Evolutionary conservation across 2,329 filamentous ascomycete species (phyloP), one percentile per base, ranked within the genome.

Genomic region (Lachnellula subtilissima): DNA sequence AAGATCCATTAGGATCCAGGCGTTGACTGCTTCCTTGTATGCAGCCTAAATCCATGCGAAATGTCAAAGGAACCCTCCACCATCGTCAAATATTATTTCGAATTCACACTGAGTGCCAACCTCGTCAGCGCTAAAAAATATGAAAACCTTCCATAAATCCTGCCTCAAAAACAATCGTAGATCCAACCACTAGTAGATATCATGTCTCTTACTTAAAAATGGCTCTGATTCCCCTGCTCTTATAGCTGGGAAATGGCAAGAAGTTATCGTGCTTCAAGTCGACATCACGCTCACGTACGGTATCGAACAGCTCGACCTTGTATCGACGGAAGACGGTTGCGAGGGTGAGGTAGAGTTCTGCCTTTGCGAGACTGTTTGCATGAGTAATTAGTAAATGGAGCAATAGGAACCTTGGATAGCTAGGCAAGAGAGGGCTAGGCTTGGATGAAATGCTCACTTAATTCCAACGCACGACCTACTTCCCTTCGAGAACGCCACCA

Each of bases 401-500:
- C n/a, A 17, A 9, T 42, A 4, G 17, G 11, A 40, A 14, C n/a
- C n/a, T 6, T 14, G n/a, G 12, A 17, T 40, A 22, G 6, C 17
- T 19, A 23, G n/a, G 52, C 22, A 40, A 5, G 11, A 17, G 25
- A 11, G n/a, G 37, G 17, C 12, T 17, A 25, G 23, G 19, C 1
- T 25, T n/a, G 22, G 19, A 35, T 42, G 35, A 9, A 22, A 12
- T 36, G 54, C 55, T 5, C 54, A 59, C 55, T 59, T 54, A 37
- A 66, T 65, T 2, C 64, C 65, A n/a, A 62, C 42, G 50, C 65
- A 67, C 17, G 58, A 52, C 43, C 65, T 55, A 4, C 49, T 55
- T 2, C 64, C 65, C 25, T 64, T 64, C 2, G 50, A 39, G 35
- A 67, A 67, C 1, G 57, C 19, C 4, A 66, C 61, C 9, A 66